Evolutionary conservation across 306 rosid species (phyloP).

Genomic region (Ziziphus jujuba): DNA sequence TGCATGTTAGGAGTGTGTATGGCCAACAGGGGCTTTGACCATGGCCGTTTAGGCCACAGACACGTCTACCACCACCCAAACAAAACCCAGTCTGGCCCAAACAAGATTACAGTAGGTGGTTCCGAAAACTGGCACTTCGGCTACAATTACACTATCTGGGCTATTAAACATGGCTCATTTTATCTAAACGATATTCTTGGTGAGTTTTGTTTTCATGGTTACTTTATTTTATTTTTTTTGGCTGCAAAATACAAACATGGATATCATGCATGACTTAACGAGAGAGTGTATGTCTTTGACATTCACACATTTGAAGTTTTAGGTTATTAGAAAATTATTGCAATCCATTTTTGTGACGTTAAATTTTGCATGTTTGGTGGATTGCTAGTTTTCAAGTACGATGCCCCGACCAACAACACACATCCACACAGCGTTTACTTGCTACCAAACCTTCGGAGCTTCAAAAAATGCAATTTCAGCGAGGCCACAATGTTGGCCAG

Average conservation of each 20-base stretch:
- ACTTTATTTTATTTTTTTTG: neutral
- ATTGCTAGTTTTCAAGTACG: constrained; percentile 69
- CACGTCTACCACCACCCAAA: constrained; percentile 29
- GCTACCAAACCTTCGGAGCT: constrained; percentile 42
- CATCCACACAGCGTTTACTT: constrained; percentile 64
- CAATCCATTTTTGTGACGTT: neutral
- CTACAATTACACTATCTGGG: constrained; percentile 23
- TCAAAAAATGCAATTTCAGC: constrained; percentile 48
- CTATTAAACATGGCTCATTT: constrained; percentile 41
- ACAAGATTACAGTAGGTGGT: constrained; percentile 9
- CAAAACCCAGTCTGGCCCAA: constrained; percentile 6
- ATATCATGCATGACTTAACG: too few relatives aligned
- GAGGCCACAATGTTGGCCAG: constrained; percentile 40
- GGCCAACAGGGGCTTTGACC: constrained; percentile 50
- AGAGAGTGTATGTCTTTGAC: too few relatives aligned
- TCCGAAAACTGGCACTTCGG: constrained; percentile 9
- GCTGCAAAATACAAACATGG: too few relatives aligned
- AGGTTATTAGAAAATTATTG: too few relatives aligned
- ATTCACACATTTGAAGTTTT: too few relatives aligned
- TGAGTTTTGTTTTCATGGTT: constrained; percentile 10
- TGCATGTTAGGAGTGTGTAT: constrained; percentile 31
- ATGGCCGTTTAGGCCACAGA: constrained; percentile 28
- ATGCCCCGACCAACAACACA: constrained; percentile 43
- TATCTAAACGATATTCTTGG: constrained; percentile 64
- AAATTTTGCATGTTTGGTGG: neutral